These are phyloP conservation scores for Xerocomellus chrysenteron DNA, from an alignment of 768 basidiomycete genomes.

Conservation along the genomic window DNA sequence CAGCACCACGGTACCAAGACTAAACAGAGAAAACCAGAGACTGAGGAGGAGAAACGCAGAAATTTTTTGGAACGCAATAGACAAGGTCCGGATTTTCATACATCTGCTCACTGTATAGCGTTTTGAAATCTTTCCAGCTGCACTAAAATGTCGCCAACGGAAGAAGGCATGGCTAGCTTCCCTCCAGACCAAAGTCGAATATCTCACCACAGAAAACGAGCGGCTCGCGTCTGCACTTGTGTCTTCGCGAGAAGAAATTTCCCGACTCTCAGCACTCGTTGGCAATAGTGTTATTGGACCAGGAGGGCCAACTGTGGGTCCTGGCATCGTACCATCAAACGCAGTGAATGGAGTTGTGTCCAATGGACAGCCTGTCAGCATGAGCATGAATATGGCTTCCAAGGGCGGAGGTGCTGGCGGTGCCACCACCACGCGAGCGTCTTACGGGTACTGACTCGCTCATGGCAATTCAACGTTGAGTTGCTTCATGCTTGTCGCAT, in stretches of 20 bases:
- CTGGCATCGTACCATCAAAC: conserved; percentile 30
- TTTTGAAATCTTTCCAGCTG: conserved; percentile 53
- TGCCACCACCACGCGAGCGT: conserved; percentile 33
- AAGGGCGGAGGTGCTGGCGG: conserved; percentile 36
- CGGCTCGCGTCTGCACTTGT: conserved; percentile 84
- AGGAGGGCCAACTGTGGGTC: conserved; percentile 30
- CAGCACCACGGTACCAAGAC: conserved; percentile 17
- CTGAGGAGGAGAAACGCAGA: conserved; percentile 95
- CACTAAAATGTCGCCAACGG: conserved; percentile 97
- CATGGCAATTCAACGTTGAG: background rate
- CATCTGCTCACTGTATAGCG: background rate
- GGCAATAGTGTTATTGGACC: conserved; percentile 59
- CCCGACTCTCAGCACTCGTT: conserved; percentile 72
- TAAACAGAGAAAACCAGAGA: conserved; percentile 77
- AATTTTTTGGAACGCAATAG: conserved; percentile 97
- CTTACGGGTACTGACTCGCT: conserved; percentile 40
- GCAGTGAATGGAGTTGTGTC: conserved; percentile 25
- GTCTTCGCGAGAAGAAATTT: conserved; percentile 88
- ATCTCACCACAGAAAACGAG: conserved; percentile 91
- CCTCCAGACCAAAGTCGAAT: conserved; percentile 93
- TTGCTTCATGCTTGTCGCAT: conserved; percentile 4
- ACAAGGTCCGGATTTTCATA: conserved; percentile 63
- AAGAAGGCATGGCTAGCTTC: conserved; percentile 97
- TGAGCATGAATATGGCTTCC: conserved; percentile 40
- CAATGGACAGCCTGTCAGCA: conserved; percentile 41